Evolutionary conservation across 495 filamentous ascomycete genomes (phyloP).

Genomic region (Endocarpon pusillum): DNA sequence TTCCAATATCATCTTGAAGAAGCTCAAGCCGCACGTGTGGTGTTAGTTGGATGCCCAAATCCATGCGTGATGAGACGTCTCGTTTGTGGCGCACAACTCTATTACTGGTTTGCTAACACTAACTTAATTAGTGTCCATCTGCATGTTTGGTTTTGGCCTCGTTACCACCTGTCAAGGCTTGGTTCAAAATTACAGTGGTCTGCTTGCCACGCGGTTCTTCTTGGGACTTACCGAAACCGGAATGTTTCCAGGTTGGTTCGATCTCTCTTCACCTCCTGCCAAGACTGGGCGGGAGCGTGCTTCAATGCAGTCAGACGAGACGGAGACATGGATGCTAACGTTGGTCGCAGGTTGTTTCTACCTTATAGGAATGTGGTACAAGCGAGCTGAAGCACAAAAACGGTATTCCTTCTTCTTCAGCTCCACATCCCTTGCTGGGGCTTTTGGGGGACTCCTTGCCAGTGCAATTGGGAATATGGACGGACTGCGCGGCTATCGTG

Average conservation of each 20-base stretch:
- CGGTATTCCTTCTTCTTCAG: slow-evolving; percentile 83
- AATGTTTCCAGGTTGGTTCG: slow-evolving; percentile 60
- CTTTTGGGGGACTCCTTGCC: slow-evolving; percentile 73
- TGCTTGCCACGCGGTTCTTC: slow-evolving; percentile 74
- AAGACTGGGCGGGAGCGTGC: too few relatives aligned
- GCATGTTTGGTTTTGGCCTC: slow-evolving; percentile 73
- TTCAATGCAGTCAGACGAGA: neutral
- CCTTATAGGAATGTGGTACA: slow-evolving; percentile 79
- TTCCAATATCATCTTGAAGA: slow-evolving; percentile 73
- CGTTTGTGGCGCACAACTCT: slow-evolving; percentile 5
- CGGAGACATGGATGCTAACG: slow-evolving; percentile 4
- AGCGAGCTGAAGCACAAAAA: slow-evolving; percentile 68
- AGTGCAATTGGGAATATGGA: slow-evolving; percentile 66
- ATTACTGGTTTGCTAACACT: neutral
- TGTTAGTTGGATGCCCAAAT: slow-evolving; percentile 18
- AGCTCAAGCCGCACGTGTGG: slow-evolving; percentile 68
- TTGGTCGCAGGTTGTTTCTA: slow-evolving; percentile 46
- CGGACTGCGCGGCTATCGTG: slow-evolving; percentile 45
- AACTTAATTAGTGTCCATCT: slow-evolving; percentile 37
- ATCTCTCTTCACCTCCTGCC: neutral
- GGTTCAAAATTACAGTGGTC: slow-evolving; percentile 56
- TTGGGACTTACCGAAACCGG: slow-evolving; percentile 76
- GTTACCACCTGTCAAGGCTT: slow-evolving; percentile 65
- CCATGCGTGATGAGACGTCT: slow-evolving; percentile 1
- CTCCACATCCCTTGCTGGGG: slow-evolving; percentile 66